These are phyloP conservation scores for Penicillium sp. DNA, from an alignment of 2,329 filamentous ascomycete species.

Conservation along the genomic window DNA sequence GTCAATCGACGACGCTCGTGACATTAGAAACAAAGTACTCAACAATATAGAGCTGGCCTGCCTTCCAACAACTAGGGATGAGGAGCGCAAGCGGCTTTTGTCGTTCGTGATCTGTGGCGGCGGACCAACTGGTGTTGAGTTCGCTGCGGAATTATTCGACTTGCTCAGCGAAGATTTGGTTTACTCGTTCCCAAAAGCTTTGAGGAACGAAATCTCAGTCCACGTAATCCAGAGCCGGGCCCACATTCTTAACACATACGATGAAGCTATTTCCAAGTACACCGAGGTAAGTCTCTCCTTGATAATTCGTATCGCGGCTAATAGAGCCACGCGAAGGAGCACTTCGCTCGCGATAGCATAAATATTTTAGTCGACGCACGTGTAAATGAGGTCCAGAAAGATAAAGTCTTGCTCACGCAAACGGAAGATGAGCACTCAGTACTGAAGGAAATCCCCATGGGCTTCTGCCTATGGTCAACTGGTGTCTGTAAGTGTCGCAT, in stretches of 20 bases:
- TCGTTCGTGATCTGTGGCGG: constrained; percentile 97
- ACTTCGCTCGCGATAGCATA: constrained; percentile 87
- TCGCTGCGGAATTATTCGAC: constrained; percentile 93
- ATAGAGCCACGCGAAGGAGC: constrained; percentile 47
- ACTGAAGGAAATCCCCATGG: constrained; percentile 92
- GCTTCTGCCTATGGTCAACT: constrained; percentile 97
- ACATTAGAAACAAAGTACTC: constrained; percentile 84
- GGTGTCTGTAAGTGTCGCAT: constrained; percentile 62
- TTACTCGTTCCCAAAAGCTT: constrained; percentile 76
- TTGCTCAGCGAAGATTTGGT: constrained; percentile 93
- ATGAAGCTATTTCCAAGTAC: constrained; percentile 88
- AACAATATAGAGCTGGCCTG: constrained; percentile 88
- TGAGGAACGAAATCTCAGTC: constrained; percentile 95
- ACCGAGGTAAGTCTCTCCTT: constrained; percentile 62
- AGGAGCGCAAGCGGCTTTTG: constrained; percentile 80
- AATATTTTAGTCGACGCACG: constrained; percentile 90
- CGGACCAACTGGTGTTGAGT: constrained; percentile 95
- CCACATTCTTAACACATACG: constrained; percentile 97
- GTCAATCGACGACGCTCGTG: constrained; percentile 85
- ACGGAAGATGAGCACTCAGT: constrained; percentile 71
- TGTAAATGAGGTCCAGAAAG: constrained; percentile 80
- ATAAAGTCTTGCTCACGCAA: constrained; percentile 88
- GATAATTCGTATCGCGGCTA: not conserved
- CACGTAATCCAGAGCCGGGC: constrained; percentile 93
- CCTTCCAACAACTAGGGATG: constrained; percentile 85